Conservation (phyloP, 176 grass and related monocot genomes). For the Hyparrhenia diplandra region DNA sequence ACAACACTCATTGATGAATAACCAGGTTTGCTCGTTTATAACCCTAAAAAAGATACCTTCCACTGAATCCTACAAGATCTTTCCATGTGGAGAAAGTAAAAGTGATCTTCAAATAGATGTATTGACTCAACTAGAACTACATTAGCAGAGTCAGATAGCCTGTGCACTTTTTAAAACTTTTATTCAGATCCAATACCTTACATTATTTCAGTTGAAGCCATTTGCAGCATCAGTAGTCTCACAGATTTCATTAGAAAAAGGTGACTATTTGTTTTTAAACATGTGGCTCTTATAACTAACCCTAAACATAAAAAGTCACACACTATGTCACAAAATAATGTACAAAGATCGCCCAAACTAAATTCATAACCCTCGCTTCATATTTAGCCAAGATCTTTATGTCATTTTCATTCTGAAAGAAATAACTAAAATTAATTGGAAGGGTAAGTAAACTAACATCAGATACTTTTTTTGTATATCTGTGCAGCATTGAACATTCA, state of each 20-base stretch:
- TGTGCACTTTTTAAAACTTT: not conserved
- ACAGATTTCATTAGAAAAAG: not conserved
- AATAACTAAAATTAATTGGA: not conserved
- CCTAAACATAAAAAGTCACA: not conserved
- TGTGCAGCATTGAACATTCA: slow-evolving; percentile 85
- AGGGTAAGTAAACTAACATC: slow-evolving; percentile 43
- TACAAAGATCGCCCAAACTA: not conserved
- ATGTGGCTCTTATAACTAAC: not conserved
- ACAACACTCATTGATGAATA: not conserved
- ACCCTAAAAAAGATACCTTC: not conserved
- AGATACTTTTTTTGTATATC: slow-evolving; percentile 72
- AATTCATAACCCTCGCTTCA: not conserved
- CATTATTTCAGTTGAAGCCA: not conserved
- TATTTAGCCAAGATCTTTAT: not conserved
- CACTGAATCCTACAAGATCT: not conserved
- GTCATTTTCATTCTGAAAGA: not conserved
- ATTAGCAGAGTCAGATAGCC: not conserved
- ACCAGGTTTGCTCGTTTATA: not conserved
- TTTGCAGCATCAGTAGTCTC: not conserved
- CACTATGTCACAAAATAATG: not conserved
- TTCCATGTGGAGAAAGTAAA: not conserved
- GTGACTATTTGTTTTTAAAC: not conserved
- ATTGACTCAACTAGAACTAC: not conserved
- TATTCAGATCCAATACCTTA: not conserved
- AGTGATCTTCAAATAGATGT: not conserved